phyloP scores from a whole-genome alignment of 2,329 filamentous ascomycete genomes.

The Paraphoma sp. region DNA sequence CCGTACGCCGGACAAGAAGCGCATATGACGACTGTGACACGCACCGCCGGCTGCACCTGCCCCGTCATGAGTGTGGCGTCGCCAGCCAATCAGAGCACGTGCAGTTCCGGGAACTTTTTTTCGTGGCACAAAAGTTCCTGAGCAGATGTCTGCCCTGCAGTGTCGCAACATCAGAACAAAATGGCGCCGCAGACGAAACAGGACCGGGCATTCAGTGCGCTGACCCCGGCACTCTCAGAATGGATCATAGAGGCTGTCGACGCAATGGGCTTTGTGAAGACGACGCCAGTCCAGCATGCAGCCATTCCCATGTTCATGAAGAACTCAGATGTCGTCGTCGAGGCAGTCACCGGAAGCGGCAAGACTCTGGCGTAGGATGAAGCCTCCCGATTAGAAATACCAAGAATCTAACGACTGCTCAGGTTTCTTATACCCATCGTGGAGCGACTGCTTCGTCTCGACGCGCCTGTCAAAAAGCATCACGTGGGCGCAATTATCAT shows the following conservation, averaged over 20 bases:
- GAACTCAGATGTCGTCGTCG: slow-evolving; percentile 91
- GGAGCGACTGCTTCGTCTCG: slow-evolving; percentile 78
- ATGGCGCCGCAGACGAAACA: slow-evolving; percentile 45
- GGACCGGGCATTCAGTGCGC: slow-evolving; percentile 68
- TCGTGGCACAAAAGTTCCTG: slow-evolving; percentile 17
- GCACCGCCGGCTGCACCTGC: slow-evolving; percentile 3
- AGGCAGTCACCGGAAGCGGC: slow-evolving; percentile 59
- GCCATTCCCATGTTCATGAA: slow-evolving; percentile 87
- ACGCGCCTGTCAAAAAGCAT: slow-evolving; percentile 85
- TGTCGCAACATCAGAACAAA: neutral
- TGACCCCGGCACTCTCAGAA: slow-evolving; percentile 74
- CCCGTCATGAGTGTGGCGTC: slow-evolving; percentile 10
- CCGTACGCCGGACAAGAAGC: neutral
- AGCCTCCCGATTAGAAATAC: neutral
- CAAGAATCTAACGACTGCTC: neutral
- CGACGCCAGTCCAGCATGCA: slow-evolving; percentile 95
- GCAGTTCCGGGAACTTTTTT: slow-evolving; percentile 18
- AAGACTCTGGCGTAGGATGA: slow-evolving; percentile 39
- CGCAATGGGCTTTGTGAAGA: slow-evolving; percentile 83
- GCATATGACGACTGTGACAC: slow-evolving; percentile 8
- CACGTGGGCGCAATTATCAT: slow-evolving; percentile 91
- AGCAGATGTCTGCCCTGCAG: slow-evolving; percentile 4
- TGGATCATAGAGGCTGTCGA: slow-evolving; percentile 87
- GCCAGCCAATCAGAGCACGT: slow-evolving; percentile 9
- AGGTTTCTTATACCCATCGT: slow-evolving; percentile 81